phyloP scores from a whole-genome alignment of 108 stramenopile species.

The Halocafeteria seosinensis region DNA sequence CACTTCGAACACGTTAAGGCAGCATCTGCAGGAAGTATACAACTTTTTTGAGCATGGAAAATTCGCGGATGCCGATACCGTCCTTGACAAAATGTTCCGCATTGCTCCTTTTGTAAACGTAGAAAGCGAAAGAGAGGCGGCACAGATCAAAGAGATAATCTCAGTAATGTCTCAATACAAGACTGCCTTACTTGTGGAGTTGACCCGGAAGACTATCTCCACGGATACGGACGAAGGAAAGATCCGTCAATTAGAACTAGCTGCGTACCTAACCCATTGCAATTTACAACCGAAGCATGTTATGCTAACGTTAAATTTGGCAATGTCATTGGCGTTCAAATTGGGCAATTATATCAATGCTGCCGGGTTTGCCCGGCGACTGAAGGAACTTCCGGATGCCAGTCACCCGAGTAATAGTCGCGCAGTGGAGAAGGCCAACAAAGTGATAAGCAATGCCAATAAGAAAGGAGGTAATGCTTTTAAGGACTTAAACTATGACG shows the following conservation, averaged over 20 bases:
- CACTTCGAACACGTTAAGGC: slow-evolving; percentile 38
- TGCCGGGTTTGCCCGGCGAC: slow-evolving; percentile 80
- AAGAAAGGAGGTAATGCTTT: slow-evolving; percentile 91
- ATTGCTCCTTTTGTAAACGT: slow-evolving; percentile 70
- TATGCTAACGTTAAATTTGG: slow-evolving; percentile 78
- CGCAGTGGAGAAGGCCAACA: slow-evolving; percentile 69
- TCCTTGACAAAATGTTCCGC: slow-evolving; percentile 53
- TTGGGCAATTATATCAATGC: slow-evolving; percentile 86
- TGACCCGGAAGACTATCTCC: slow-evolving; percentile 46
- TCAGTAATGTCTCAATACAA: slow-evolving; percentile 82
- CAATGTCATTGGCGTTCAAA: slow-evolving; percentile 96
- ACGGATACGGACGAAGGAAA: slow-evolving; percentile 40
- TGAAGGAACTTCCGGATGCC: slow-evolving; percentile 87
- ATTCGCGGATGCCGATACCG: slow-evolving; percentile 63
- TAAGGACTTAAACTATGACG: slow-evolving; percentile 83
- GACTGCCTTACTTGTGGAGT: slow-evolving; percentile 66
- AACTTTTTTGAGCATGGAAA: slow-evolving; percentile 75
- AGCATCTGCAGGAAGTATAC: slow-evolving; percentile 68
- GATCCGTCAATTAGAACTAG: slow-evolving; percentile 74
- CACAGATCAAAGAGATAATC: slow-evolving; percentile 80
- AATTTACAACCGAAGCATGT: slow-evolving; percentile 87
- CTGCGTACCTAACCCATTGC: slow-evolving; percentile 98
- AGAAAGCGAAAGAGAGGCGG: slow-evolving; percentile 53
- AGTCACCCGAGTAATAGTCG: slow-evolving; percentile 74
- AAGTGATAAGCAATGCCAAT: slow-evolving; percentile 85